Conservation (phyloP, 2,329 filamentous ascomycete species). For the Verticillium nonalfalfae region DNA sequence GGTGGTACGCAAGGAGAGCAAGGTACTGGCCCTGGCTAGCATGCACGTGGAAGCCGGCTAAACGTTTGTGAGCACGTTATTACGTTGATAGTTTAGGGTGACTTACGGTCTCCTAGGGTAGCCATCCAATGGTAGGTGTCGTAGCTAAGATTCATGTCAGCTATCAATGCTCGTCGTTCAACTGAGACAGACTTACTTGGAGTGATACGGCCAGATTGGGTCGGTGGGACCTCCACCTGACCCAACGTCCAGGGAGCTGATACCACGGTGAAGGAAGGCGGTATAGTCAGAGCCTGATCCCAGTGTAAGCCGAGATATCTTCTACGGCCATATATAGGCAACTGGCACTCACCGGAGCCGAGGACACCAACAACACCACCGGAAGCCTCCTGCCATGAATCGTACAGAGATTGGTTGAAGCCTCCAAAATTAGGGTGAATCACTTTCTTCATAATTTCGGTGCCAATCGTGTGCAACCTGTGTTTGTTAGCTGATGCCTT, state of each 20-base stretch:
- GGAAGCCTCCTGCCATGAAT: slow-evolving; percentile 29
- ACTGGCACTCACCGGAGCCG: slow-evolving; percentile 33
- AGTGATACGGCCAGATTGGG: slow-evolving; percentile 70
- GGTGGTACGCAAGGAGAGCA: slow-evolving; percentile 28
- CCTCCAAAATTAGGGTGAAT: slow-evolving; percentile 53
- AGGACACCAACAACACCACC: slow-evolving; percentile 40
- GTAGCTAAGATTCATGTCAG: slow-evolving; percentile 48
- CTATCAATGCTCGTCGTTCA: too few relatives aligned
- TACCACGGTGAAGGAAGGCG: slow-evolving; percentile 53
- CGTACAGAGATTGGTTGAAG: slow-evolving; percentile 30
- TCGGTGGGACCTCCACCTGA: slow-evolving; percentile 36
- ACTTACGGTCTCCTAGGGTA: slow-evolving; percentile 57
- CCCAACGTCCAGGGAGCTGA: slow-evolving; percentile 47
- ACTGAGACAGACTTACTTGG: slow-evolving; percentile 15
- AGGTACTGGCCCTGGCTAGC: slow-evolving; percentile 45
- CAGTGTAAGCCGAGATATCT: neutral
- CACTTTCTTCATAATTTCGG: slow-evolving; percentile 54
- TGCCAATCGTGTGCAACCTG: slow-evolving; percentile 54
- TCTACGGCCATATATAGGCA: too few relatives aligned
- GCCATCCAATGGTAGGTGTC: slow-evolving; percentile 84
- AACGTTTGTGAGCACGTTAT: neutral
- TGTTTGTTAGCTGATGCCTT: neutral
- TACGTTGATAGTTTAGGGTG: neutral
- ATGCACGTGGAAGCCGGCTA: slow-evolving; percentile 50
- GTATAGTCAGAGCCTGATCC: slow-evolving; percentile 59